Percentiles rank a stretch among this genome's conserved stretches.
Evolutionary conservation across 2,329 filamentous ascomycete genomes (phyloP).

Genomic region (Trichoderma koningiopsis): DNA sequence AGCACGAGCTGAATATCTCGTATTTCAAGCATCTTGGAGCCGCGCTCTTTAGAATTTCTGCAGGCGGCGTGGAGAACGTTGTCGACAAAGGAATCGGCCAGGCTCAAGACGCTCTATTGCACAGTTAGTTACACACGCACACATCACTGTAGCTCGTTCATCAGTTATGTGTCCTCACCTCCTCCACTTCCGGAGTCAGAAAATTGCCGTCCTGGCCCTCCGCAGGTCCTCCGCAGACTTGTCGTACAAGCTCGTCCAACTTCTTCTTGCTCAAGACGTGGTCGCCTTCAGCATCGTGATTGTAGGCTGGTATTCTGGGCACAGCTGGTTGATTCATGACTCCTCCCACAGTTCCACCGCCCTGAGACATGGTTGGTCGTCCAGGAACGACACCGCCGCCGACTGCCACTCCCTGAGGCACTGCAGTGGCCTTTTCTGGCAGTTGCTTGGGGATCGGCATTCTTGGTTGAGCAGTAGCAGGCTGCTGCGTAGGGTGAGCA

Average conservation of each 20-base stretch:
- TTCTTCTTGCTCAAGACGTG: conserved; percentile 97
- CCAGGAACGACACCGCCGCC: conserved; percentile 61
- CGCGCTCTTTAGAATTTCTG: conserved; percentile 88
- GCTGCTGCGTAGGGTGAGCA: conserved; percentile 39
- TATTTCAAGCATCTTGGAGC: conserved; percentile 86
- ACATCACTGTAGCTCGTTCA: neutral
- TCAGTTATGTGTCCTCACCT: conserved; percentile 59
- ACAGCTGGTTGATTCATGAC: conserved; percentile 88
- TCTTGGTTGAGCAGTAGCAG: conserved; percentile 56
- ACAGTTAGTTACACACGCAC: conserved; percentile 28
- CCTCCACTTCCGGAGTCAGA: conserved; percentile 90
- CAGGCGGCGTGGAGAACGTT: conserved; percentile 85
- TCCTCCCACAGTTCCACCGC: conserved; percentile 74
- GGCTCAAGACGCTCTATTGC: conserved; percentile 74
- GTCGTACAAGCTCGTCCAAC: conserved; percentile 89
- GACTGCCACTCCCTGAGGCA: conserved; percentile 74
- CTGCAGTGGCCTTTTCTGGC: conserved; percentile 64
- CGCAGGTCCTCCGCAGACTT: conserved; percentile 81
- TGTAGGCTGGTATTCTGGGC: conserved; percentile 77
- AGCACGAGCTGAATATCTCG: conserved; percentile 82
- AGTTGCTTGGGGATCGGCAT: conserved; percentile 84
- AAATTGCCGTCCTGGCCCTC: conserved; percentile 74
- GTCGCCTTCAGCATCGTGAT: conserved; percentile 88
- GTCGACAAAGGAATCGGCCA: conserved; percentile 95
- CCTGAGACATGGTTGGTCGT: conserved; percentile 83